Conservation (phyloP, 352 stramenopile species). For the Elongisporangium undulatum region DNA sequence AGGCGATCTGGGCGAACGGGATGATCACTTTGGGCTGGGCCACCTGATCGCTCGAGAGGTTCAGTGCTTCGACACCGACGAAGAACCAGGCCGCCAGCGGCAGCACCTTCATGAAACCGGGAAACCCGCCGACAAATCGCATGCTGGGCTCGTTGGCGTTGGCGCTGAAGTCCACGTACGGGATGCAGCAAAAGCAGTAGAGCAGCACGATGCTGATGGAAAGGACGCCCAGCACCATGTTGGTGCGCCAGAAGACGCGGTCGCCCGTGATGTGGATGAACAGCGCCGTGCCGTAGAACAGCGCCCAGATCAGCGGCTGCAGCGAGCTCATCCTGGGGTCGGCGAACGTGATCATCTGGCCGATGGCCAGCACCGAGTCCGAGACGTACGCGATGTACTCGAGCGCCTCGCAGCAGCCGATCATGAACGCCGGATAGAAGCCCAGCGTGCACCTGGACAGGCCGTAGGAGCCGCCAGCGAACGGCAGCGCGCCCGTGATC, state of each 20-base stretch:
- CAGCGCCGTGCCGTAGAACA: conserved; percentile 14
- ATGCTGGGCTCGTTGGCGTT: conserved; percentile 10
- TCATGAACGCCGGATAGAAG: conserved; percentile 31
- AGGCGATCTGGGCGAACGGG: conserved; percentile 23
- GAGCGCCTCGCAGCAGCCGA: conserved; percentile 30
- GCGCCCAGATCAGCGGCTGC: conserved; percentile 6
- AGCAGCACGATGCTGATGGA: conserved; percentile 11
- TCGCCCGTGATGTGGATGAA: conserved; percentile 12
- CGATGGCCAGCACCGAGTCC: conserved; percentile 11
- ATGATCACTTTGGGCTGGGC: conserved; percentile 18
- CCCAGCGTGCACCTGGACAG: conserved; percentile 27
- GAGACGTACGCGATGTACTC: conserved; percentile 43
- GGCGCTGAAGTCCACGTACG: conserved; percentile 7
- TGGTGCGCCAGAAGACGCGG: conserved; percentile 21
- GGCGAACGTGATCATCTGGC: conserved; percentile 15
- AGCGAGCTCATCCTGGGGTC: not conserved
- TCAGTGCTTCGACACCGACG: conserved; percentile 22
- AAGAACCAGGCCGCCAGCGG: conserved; percentile 20
- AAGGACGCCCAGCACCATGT: conserved; percentile 11
- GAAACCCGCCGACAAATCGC: conserved; percentile 2
- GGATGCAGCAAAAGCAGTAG: conserved; percentile 11
- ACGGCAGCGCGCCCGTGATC: conserved; percentile 21
- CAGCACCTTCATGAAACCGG: conserved; percentile 6
- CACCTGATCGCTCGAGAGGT: conserved; percentile 14
- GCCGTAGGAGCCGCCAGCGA: conserved; percentile 28